Evolutionary conservation across 2,329 filamentous ascomycete genomes (phyloP).

Genomic region (Fusarium sp.): DNA sequence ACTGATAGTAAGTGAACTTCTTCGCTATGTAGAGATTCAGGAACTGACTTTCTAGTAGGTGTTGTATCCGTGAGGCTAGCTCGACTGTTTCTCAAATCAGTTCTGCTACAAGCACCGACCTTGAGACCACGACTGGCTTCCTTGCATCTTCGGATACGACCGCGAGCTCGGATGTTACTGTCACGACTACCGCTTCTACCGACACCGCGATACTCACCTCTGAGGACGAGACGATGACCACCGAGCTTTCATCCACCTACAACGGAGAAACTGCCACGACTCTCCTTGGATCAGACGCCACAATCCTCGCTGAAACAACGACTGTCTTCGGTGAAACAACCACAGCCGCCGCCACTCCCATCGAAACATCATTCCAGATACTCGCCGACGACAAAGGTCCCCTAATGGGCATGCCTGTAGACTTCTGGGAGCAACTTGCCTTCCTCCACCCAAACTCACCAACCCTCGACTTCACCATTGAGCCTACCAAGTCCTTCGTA

Average conservation of each 20-base stretch:
- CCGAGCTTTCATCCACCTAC: not conserved
- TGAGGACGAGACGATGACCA: not conserved
- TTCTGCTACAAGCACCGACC: not conserved
- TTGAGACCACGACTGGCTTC: not conserved
- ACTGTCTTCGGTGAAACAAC: not conserved
- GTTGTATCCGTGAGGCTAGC: not conserved
- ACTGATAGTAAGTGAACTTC: not conserved
- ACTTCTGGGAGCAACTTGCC: no score
- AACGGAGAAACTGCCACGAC: not conserved
- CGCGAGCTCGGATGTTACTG: not conserved
- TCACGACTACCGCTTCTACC: not conserved
- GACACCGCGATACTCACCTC: accelerated
- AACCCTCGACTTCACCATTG: no score
- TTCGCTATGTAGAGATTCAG: no score
- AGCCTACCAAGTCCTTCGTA: no score
- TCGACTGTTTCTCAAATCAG: not conserved
- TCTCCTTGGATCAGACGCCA: no score
- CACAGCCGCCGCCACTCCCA: not conserved
- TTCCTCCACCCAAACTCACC: no score
- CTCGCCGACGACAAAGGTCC: no score
- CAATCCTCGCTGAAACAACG: not conserved
- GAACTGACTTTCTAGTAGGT: no score
- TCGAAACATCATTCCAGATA: not conserved
- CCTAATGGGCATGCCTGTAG: no score
- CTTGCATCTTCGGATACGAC: not conserved